A percentile compares a stretch with the other conserved stretches of the same genome.
Conservation (phyloP, 495 filamentous ascomycete species). For the Bryoglossum gracile region DNA sequence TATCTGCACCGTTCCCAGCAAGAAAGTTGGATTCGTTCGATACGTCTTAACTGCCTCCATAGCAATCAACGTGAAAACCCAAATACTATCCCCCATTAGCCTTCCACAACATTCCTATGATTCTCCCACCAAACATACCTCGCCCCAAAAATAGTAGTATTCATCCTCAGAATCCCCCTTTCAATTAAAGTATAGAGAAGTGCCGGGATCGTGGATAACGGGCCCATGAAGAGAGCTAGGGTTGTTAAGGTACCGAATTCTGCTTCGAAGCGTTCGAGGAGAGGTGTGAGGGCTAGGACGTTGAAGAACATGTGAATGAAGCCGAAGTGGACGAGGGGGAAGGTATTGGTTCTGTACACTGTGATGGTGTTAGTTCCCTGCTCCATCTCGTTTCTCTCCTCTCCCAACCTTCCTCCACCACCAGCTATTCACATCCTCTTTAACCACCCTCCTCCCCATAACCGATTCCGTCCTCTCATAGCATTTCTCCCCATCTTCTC, state of each 20-base stretch:
- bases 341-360: constrained; percentile 93
- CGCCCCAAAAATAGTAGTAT: constrained; percentile 69
- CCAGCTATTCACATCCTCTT: too few species aligned
- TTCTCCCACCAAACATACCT: too few species aligned
- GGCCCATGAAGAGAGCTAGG: constrained; percentile 76
- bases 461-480: too few species aligned
- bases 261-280: constrained; percentile 88
- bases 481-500: too few species aligned
- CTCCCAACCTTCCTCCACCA: too few species aligned
- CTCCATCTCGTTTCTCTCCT: too few species aligned
- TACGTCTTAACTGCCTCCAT: constrained; percentile 79
- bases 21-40: constrained; percentile 64
- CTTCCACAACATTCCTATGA: too few species aligned
- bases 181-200: constrained; percentile 65
- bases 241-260: constrained; percentile 88
- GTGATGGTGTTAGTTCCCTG: too few species aligned
- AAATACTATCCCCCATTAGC: constrained; percentile 54
- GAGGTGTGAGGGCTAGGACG: constrained; percentile 66
- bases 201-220: constrained; percentile 72
- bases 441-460: too few species aligned
- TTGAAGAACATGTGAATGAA: constrained; percentile 78
- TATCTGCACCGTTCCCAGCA: constrained; percentile 64
- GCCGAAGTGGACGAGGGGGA: constrained; percentile 76
- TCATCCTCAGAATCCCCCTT: constrained; percentile 53
- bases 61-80: constrained; percentile 82